These are phyloP conservation scores for Calonectria crousiana DNA, from an alignment of 2,329 filamentous ascomycete species.

Conservation along the genomic window DNA sequence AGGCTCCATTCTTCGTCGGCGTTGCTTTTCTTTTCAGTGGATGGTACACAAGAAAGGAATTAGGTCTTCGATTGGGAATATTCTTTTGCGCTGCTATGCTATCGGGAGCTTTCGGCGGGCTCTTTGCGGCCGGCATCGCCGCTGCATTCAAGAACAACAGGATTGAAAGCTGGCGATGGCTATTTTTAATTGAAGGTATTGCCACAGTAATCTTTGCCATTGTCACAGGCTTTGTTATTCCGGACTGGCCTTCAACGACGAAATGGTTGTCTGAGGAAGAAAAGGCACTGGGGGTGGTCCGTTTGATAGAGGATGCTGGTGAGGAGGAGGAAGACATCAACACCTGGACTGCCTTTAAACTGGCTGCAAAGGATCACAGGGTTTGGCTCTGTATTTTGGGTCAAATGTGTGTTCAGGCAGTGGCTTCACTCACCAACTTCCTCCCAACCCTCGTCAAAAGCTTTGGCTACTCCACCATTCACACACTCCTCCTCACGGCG, in stretches of 20 bases:
- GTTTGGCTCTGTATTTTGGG: slow-evolving; percentile 44
- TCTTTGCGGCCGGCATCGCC: slow-evolving; percentile 57
- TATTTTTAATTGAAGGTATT: slow-evolving; percentile 29
- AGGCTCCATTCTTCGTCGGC: slow-evolving; percentile 43
- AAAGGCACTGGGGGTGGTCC: slow-evolving; percentile 23
- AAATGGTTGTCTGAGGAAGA: slow-evolving; percentile 26
- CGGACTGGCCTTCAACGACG: slow-evolving; percentile 29
- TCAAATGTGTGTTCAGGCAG: slow-evolving; percentile 46
- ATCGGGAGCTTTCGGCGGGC: slow-evolving; percentile 58
- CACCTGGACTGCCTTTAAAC: slow-evolving; percentile 39
- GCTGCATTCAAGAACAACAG: slow-evolving; percentile 35
- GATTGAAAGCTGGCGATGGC: slow-evolving; percentile 31
- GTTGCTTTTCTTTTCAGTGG: slow-evolving; percentile 43
- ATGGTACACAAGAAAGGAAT: slow-evolving; percentile 46
- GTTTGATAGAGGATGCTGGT: slow-evolving; percentile 28
- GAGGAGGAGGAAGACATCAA: slow-evolving; percentile 36
- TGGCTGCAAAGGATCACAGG: slow-evolving; percentile 42
- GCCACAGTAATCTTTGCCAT: slow-evolving; percentile 25
- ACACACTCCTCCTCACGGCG: slow-evolving; percentile 45
- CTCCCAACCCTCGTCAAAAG: slow-evolving; percentile 46
- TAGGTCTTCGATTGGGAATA: slow-evolving; percentile 43
- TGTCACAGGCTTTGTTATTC: slow-evolving; percentile 21
- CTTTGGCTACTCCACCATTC: slow-evolving; percentile 43
- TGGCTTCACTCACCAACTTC: slow-evolving; percentile 48
- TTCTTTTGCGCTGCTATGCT: slow-evolving; percentile 50